Evolutionary conservation across 345 rosid species (phyloP), one percentile per base, ranked within the genome.

Genomic region (Mercurialis annua): DNA sequence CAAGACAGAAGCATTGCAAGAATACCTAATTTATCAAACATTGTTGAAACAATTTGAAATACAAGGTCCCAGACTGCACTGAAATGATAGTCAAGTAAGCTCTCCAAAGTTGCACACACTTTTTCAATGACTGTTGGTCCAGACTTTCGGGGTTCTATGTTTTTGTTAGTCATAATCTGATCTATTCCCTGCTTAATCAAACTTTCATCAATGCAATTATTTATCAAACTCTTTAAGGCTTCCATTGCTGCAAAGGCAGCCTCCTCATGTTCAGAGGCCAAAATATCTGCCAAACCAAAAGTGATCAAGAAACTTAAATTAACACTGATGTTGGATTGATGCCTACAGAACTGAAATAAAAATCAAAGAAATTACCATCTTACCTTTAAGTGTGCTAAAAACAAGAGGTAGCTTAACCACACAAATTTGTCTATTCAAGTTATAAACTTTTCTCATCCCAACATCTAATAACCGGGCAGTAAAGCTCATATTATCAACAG

Each of bases 201-300:
- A 54, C 76, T 70, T 49, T 89, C 92, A 68, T 94, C 98, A 67
- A 94, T 54, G 62, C 99, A 91, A 51, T 81, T 73, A 63, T 68
- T 59, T 72, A 94, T 86, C 67, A 87, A 78, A 75, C 74, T 85
- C 81, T 89, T 94, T 44, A 86, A 82, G 15, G 96, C 81, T 72
- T 86, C 95, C 5, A 74, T 83, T 60, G 96, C 92, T 27, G 95
- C 89, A 80, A 81, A 81, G 71, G 91, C 80, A 46, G 99, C 92
- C 82, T 91, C 99, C 78, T 94, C 95, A n/a, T 94, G 96, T 69
- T 91, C 95, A 12, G 91, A 87, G n/a, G 83, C 88, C 77, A 91
- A 14, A 77, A 89, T 82, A 81, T 91, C 99, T 94, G 82, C 72
- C 78, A 81, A 70, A 73, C 64, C 7, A 42, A 62, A 60, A 64